Percentiles rank a stretch among this genome's conserved stretches.
Evolutionary conservation across 2,329 filamentous ascomycete genomes (phyloP).

Genomic region (Phaeosphaeria sp.): DNA sequence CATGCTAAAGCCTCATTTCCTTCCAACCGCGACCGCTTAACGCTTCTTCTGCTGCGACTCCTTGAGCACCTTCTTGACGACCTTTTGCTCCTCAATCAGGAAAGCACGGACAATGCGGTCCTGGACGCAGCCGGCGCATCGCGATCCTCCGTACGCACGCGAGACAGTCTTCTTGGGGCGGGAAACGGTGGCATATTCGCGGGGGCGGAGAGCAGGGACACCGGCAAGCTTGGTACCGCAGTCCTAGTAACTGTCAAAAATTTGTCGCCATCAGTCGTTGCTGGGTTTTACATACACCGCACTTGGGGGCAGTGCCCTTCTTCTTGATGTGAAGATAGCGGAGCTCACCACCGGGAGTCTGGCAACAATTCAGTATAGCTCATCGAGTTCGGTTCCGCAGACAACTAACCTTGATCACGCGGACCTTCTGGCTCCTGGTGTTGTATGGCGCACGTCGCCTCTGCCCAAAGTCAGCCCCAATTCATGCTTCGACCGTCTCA

Average conservation of each 20-base stretch:
- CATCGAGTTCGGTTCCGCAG: background rate
- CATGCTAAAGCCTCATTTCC: slow-evolving; percentile 37
- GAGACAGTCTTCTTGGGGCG: slow-evolving; percentile 99
- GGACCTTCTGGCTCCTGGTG: slow-evolving; percentile 96
- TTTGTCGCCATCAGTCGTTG: background rate
- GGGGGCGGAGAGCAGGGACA: slow-evolving; percentile 96
- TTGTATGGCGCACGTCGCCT: slow-evolving; percentile 77
- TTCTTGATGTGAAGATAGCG: slow-evolving; percentile 99
- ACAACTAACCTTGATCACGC: slow-evolving; percentile 53
- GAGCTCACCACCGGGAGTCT: slow-evolving; percentile 95
- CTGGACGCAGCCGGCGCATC: slow-evolving; percentile 98
- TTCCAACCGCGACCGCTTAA: slow-evolving; percentile 40
- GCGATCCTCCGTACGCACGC: slow-evolving; percentile 94
- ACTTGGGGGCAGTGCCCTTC: slow-evolving; percentile 97
- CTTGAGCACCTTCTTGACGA: slow-evolving; percentile 99
- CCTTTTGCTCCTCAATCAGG: slow-evolving; percentile 99
- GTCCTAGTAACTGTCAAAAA: slow-evolving; percentile 68
- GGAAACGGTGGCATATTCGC: slow-evolving; percentile 96
- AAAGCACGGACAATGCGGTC: slow-evolving; percentile 98
- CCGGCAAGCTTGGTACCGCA: slow-evolving; percentile 97
- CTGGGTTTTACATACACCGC: slow-evolving; percentile 52
- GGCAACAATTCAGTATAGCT: slow-evolving; percentile 50
- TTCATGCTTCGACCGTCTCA: background rate
- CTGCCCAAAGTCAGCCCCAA: slow-evolving; percentile 50
- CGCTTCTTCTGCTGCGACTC: slow-evolving; percentile 84